A percentile compares a stretch with the other conserved stretches of the same genome.
Evolutionary conservation across 768 basidiomycete species (phyloP).

Genomic region (Fomitopsis serialis): DNA sequence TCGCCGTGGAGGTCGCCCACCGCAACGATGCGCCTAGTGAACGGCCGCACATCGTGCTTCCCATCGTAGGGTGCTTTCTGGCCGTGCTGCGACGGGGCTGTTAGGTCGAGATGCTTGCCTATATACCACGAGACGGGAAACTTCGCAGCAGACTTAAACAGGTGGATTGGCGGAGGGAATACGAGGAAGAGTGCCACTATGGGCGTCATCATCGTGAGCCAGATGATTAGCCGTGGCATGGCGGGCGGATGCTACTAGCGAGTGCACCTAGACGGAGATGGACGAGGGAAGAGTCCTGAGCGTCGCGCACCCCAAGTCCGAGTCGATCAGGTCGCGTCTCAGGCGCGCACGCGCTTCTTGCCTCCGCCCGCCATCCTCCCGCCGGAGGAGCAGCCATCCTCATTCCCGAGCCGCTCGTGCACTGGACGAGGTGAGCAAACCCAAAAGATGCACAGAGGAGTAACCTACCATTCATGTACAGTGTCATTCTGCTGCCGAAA

Average conservation of each 20-base stretch:
- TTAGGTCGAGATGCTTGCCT: conserved; percentile 17
- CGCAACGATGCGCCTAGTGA: conserved; percentile 60
- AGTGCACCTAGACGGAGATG: background rate
- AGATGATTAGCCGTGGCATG: background rate
- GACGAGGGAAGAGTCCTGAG: background rate
- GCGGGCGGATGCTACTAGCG: background rate
- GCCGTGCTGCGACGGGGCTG: background rate
- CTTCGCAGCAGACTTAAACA: conserved; percentile 15
- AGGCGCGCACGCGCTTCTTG: too few species aligned
- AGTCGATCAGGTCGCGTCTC: too few species aligned
- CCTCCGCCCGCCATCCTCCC: too few species aligned
- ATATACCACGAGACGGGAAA: conserved; percentile 18
- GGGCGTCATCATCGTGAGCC: background rate
- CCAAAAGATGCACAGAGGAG: too few species aligned
- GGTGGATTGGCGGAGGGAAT: conserved; percentile 11
- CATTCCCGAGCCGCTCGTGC: too few species aligned
- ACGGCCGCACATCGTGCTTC: conserved; percentile 4
- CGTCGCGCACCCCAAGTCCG: too few species aligned
- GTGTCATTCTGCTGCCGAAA: too few species aligned
- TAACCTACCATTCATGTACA: too few species aligned
- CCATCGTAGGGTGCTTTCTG: background rate
- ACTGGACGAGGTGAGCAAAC: too few species aligned
- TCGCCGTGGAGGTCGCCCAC: conserved; percentile 95
- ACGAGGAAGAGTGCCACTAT: background rate
- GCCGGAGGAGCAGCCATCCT: too few species aligned